A percentile compares a stretch with the other conserved stretches of the same genome.
Conservation (phyloP, 495 filamentous ascomycete genomes). For the Immersiella caudata region DNA sequence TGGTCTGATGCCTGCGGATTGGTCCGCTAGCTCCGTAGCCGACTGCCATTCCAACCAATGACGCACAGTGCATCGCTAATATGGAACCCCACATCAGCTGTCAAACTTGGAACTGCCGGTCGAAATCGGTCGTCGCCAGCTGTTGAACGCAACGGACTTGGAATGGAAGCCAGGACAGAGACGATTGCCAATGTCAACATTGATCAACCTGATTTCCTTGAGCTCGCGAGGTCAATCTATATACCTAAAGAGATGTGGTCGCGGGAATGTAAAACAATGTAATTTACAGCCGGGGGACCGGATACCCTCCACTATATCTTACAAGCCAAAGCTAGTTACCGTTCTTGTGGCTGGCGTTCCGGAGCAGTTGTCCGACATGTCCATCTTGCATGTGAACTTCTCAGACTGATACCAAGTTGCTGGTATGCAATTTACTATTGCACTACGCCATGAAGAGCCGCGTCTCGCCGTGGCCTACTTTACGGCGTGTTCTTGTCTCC, state of each 20-base stretch:
- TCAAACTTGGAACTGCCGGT: neutral
- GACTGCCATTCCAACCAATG: slow-evolving; percentile 16
- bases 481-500: neutral
- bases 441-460: too few species aligned
- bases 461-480: neutral
- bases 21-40: slow-evolving; percentile 21
- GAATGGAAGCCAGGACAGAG: neutral
- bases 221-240: neutral
- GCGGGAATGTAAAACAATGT: neutral
- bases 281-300: neutral
- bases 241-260: neutral
- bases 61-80: slow-evolving; percentile 17
- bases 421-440: neutral
- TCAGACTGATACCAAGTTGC: neutral
- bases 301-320: neutral
- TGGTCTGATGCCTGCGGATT: slow-evolving; percentile 35
- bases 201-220: neutral
- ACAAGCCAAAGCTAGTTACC: neutral
- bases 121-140: neutral
- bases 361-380: neutral
- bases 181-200: neutral
- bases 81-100: slow-evolving; percentile 17
- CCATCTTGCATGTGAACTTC: neutral
- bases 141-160: neutral
- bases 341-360: neutral